Base-by-base conservation (phyloP, 805 yeast genomes). In the Zygosaccharomyces bailii region DNA sequence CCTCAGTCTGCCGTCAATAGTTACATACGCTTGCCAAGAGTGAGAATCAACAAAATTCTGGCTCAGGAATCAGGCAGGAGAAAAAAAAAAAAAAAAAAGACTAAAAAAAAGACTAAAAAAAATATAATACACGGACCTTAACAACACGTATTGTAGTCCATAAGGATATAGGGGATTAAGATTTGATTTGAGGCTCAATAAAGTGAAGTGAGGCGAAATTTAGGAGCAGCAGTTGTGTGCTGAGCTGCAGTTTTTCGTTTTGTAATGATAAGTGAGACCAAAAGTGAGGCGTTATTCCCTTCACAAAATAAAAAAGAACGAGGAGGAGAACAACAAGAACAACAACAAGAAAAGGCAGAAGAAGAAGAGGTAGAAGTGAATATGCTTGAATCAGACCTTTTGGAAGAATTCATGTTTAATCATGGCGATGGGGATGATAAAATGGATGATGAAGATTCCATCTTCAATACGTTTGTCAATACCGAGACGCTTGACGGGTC, bases 391-490 rank as follows among this genome's bases (percentile, higher is more conserved):
- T 43, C 54, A 5, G 67, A 62, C 34, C 44, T 62, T 17, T 49
- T 61, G 46, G 61, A 61, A 19, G 60, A 55, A 6, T 56, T 60
- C 33, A 47, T 57, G 48, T 51, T 56, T 31, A 23, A 29, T 16
- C 34, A 32, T 31, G 24, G 30, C 19, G 41, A 27, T 35, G 42
- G 17, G 17, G 45, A 43, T 4, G 39, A 38, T 23, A 46, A 24
- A 13, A 43, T 40, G 31, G 55, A 56, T 25, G 56, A 56, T 20
- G 55, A 51, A 16, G 59, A 54, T 21, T 53, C 55, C 16, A 50
- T 56, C 11, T 53, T 58, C 43, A 50, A 53, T 39, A 49, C 57
- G 17, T 57, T 54, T 35, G 57, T 58, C 42, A 54, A 51, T 29
- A 57, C 56, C 10, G 59, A 55, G 23, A 39, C 55, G 36, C 34